Evolutionary conservation across 768 basidiomycete genomes (phyloP), one percentile per base, ranked within the genome.

Genomic region (Neoboletus magnificus): DNA sequence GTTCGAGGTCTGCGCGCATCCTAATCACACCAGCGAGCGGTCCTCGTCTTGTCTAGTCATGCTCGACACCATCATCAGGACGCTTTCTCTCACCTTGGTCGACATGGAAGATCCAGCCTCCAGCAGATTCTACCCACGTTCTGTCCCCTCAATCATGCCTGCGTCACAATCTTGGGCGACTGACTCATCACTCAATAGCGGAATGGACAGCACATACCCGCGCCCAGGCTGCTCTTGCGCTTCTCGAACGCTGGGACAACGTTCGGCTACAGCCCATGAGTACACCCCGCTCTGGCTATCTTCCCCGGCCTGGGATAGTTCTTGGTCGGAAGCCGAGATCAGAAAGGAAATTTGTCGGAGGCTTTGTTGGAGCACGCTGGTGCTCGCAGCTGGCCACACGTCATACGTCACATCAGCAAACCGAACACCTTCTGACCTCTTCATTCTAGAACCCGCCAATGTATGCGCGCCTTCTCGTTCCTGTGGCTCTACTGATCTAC

Each of bases 1-100:
- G 58, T 91, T 90, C 58, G 87, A 90, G 66, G 71, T 88, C 54
- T 87, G 82, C 57, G 79, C 84, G 0, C 86, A 90, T 66, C 88
- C 87, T 12, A 62, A 74, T 43, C 81, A 87, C 66, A 79, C 82
- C 0, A 70, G 72, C 2, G 71, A 76, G 45, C 80, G 89, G 44
- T 76, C 80, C 45, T 71, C 74, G 16, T 86, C 86, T 25, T 73
- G 85, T 12, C 69, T 89, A 71, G 54, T 78, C 47, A 76, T 83
- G 67, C 78, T 91, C 23, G 90, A 90, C 66, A 80, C 80, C 4
- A 80, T 90, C 49, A 82, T 91, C 48, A 84, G 82, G 52, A 74
- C 77, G 33, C 75, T 89, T 7, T 77, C 79, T 11, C 70, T 89
- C 52, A 83, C 85, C 1, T 61, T 74, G 52, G 73, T 91, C 22